A percentile compares a stretch with the other conserved stretches of the same genome.
Evolutionary conservation across 495 filamentous ascomycete genomes (phyloP).

Genomic region (Aspergillus panamensis): DNA sequence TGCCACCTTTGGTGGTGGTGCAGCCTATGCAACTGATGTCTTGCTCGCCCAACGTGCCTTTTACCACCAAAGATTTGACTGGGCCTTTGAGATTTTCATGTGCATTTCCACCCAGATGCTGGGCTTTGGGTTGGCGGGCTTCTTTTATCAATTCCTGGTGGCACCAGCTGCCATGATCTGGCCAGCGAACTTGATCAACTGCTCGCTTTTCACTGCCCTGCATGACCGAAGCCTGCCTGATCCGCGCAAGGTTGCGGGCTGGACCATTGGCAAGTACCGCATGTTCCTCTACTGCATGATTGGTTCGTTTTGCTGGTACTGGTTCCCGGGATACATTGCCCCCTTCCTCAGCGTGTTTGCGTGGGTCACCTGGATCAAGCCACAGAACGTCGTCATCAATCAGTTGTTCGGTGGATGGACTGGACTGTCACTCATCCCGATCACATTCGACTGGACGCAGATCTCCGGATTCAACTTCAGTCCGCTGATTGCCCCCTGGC

Average conservation of each 20-base stretch:
- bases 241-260: slow-evolving; percentile 56
- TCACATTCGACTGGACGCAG: slow-evolving; percentile 69
- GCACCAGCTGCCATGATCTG: slow-evolving; percentile 68
- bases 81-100: slow-evolving; percentile 64
- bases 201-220: slow-evolving; percentile 65
- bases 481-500: slow-evolving; percentile 66
- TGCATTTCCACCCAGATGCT: slow-evolving; percentile 67
- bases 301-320: slow-evolving; percentile 60
- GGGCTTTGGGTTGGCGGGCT: slow-evolving; percentile 69
- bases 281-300: slow-evolving; percentile 61
- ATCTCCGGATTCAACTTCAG: slow-evolving; percentile 62
- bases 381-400: slow-evolving; percentile 47
- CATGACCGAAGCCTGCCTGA: slow-evolving; percentile 61
- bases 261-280: slow-evolving; percentile 61
- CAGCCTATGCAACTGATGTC: slow-evolving; percentile 66
- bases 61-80: slow-evolving; percentile 64
- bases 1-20: slow-evolving; percentile 47
- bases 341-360: slow-evolving; percentile 47
- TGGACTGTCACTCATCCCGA: slow-evolving; percentile 57
- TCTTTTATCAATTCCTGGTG: slow-evolving; percentile 63
- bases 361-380: slow-evolving; percentile 50
- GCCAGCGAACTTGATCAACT: slow-evolving; percentile 62
- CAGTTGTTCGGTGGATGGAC: slow-evolving; percentile 60
- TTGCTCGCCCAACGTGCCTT: slow-evolving; percentile 63
- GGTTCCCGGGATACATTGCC: slow-evolving; percentile 50